A percentile compares a stretch with the other conserved stretches of the same genome.
phyloP scores from a whole-genome alignment of 495 filamentous ascomycete species.

The Amorphotheca resinae region DNA sequence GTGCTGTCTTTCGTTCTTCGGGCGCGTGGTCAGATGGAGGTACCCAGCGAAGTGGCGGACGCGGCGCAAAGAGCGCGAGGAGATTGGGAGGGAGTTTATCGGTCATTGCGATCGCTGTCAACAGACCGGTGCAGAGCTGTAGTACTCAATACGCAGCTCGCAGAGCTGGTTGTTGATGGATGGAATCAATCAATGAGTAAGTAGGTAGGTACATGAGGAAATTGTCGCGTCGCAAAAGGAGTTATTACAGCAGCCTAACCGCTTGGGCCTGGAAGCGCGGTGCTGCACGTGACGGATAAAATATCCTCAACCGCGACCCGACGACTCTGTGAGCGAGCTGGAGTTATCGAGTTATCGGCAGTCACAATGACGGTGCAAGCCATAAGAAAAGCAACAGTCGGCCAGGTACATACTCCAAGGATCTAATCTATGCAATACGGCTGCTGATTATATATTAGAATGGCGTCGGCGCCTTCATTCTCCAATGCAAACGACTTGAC shows the following conservation, averaged over 20 bases:
- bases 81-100: slow-evolving; percentile 90
- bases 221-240: slow-evolving; percentile 8
- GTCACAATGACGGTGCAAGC: slow-evolving; percentile 58
- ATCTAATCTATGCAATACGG: not conserved
- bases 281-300: slow-evolving; percentile 8
- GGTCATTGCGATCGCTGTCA: slow-evolving; percentile 49
- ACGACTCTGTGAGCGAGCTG: not conserved
- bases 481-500: slow-evolving; percentile 90
- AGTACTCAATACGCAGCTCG: slow-evolving; percentile 5
- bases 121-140: not conserved
- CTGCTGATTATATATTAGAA: slow-evolving; percentile 44
- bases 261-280: not conserved
- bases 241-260: not conserved
- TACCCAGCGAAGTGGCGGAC: slow-evolving; percentile 83
- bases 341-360: not conserved
- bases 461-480: slow-evolving; percentile 90
- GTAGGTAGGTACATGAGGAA: too few species aligned
- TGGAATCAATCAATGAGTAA: too few species aligned
- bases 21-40: slow-evolving; percentile 72
- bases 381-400: slow-evolving; percentile 39
- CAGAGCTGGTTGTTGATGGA: slow-evolving; percentile 7
- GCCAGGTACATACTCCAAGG: slow-evolving; percentile 36
- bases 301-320: not conserved
- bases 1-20: slow-evolving; percentile 62
- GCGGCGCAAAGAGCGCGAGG: slow-evolving; percentile 84